Evolutionary conservation across 352 stramenopile species (phyloP).

Genomic region (Globisporangium splendens): DNA sequence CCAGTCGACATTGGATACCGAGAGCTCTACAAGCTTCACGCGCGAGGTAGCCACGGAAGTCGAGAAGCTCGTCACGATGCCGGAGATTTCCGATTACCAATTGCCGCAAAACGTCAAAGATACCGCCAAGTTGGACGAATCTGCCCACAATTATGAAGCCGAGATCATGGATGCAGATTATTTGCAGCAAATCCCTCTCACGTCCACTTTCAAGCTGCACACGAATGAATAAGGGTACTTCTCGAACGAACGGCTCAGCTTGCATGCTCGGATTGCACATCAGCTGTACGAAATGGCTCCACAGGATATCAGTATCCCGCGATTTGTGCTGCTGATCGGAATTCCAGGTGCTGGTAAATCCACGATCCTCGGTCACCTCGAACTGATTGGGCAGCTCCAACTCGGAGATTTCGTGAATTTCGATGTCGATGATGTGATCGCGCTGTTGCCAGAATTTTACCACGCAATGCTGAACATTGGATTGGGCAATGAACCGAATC

Average conservation of each 20-base stretch:
- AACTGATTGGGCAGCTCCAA: constrained; percentile 61
- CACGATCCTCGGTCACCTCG: constrained; percentile 71
- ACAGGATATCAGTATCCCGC: constrained; percentile 47
- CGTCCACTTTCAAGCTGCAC: constrained; percentile 60
- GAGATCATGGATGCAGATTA: constrained; percentile 47
- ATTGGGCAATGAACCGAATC: constrained; percentile 48
- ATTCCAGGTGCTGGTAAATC: constrained; percentile 71
- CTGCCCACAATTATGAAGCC: constrained; percentile 22
- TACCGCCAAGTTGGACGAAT: not conserved
- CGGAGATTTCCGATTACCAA: constrained; percentile 25
- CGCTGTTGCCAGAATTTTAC: constrained; percentile 76
- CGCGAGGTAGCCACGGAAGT: constrained; percentile 50
- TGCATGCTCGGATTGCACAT: constrained; percentile 73
- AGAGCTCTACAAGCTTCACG: constrained; percentile 47
- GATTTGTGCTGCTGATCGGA: constrained; percentile 68
- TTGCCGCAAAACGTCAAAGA: constrained; percentile 5
- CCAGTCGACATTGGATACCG: constrained; percentile 60
- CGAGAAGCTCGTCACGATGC: constrained; percentile 32
- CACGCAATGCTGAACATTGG: constrained; percentile 82
- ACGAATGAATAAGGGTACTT: constrained; percentile 60
- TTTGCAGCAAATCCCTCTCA: constrained; percentile 25
- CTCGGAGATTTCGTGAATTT: constrained; percentile 83
- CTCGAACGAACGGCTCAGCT: constrained; percentile 47
- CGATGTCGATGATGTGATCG: constrained; percentile 77
- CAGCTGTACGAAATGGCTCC: constrained; percentile 60